phyloP scores from a whole-genome alignment of 208 protist genomes.

The Leishmania martiniquensis region DNA sequence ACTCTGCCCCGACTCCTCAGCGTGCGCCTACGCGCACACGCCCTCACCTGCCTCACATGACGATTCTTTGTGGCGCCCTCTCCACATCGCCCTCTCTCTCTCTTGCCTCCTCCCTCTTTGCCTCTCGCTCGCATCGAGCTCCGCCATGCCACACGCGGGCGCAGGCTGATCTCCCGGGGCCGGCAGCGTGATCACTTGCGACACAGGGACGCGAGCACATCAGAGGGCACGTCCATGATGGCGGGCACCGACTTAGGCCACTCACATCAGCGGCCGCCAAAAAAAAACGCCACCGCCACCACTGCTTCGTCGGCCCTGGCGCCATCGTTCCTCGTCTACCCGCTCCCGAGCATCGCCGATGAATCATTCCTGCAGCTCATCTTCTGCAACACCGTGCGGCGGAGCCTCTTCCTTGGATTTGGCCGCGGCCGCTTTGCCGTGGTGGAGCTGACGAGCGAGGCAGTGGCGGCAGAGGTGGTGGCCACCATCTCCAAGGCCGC shows the following conservation, averaged over 20 bases:
- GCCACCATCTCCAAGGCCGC: conserved; percentile 13
- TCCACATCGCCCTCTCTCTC: too few species aligned
- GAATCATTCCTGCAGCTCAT: conserved; percentile 68
- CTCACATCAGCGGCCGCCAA: neutral
- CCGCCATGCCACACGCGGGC: too few species aligned
- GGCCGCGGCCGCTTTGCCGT: conserved; percentile 63
- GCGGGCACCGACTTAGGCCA: neutral
- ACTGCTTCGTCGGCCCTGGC: neutral
- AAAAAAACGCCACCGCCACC: neutral
- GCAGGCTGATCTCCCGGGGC: too few species aligned
- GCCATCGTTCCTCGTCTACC: conserved; percentile 70
- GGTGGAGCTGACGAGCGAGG: conserved; percentile 49
- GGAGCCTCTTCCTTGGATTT: conserved; percentile 70
- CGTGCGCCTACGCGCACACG: too few species aligned
- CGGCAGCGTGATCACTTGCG: too few species aligned
- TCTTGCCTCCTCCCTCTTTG: too few species aligned
- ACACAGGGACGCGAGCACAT: neutral
- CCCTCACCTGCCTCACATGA: too few species aligned
- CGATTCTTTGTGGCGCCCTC: too few species aligned
- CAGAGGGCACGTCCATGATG: neutral
- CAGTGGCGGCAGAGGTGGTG: conserved; percentile 25
- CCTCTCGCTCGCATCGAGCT: too few species aligned
- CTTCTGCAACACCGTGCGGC: conserved; percentile 49
- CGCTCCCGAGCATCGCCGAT: conserved; percentile 68
- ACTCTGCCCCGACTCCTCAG: too few species aligned